phyloP scores from a whole-genome alignment of 495 filamentous ascomycete species.

The Monascus purpureus region DNA sequence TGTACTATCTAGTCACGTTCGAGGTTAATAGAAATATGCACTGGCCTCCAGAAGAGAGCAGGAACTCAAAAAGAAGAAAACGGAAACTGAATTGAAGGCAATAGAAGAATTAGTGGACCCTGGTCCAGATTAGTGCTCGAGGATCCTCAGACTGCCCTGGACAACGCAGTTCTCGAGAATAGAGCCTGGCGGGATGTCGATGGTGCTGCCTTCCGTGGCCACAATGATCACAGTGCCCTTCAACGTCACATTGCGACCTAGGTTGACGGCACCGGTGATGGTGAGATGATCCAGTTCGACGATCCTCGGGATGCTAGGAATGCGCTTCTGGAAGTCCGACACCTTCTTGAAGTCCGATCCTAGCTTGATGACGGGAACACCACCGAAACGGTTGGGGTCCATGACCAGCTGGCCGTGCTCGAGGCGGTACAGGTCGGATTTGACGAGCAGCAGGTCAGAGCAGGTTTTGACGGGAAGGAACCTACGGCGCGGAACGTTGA shows the following conservation, averaged over 20 bases:
- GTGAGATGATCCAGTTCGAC: constrained; percentile 96
- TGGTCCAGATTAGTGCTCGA: constrained; percentile 90
- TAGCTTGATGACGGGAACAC: constrained; percentile 98
- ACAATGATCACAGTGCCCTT: constrained; percentile 99
- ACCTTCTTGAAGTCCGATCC: constrained; percentile 99
- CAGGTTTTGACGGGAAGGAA: constrained; percentile 99
- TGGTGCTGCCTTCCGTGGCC: constrained; percentile 92
- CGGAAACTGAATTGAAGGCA: not conserved
- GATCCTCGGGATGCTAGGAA: constrained; percentile 92
- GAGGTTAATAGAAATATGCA: constrained; percentile 1
- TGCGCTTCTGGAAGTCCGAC: constrained; percentile 97
- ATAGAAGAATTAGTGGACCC: too few species aligned
- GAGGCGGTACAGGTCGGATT: constrained; percentile 98
- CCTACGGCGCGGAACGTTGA: constrained; percentile 93
- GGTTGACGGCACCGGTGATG: constrained; percentile 91
- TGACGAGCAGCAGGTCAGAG: constrained; percentile 98
- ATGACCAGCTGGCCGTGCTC: constrained; percentile 97
- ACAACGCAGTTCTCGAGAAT: constrained; percentile 98
- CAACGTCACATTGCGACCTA: constrained; percentile 84
- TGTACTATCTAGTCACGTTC: too few species aligned
- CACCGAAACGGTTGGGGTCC: constrained; percentile 89
- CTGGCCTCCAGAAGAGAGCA: constrained; percentile 2
- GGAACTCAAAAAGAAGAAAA: constrained; percentile 1
- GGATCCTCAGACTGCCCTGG: constrained; percentile 87
- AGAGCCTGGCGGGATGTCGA: constrained; percentile 92